Conservation (phyloP, 2,329 filamentous ascomycete species). For the Colletotrichum shisoi region DNA sequence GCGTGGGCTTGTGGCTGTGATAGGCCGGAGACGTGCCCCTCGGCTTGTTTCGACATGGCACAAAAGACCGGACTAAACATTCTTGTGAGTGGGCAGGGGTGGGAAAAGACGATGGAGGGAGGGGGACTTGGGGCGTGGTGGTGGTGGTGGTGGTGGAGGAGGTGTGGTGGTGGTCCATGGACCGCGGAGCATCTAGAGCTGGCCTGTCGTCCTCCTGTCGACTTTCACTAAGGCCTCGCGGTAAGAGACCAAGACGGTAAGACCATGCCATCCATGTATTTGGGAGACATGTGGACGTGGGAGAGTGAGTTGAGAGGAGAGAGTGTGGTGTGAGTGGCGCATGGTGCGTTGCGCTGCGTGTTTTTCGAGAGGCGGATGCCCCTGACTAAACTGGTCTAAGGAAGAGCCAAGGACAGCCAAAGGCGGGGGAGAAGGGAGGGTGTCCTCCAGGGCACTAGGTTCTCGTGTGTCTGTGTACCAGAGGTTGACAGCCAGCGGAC, state of each 20-base stretch:
- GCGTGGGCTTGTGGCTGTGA: constrained; percentile 42
- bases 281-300: constrained; percentile 3
- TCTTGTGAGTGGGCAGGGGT: constrained; percentile 44
- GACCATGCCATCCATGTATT: constrained; percentile 23
- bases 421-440: constrained; percentile 31
- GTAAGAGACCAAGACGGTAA: constrained; percentile 22
- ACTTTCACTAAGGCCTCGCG: constrained; percentile 16
- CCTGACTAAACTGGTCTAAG: constrained; percentile 38
- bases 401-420: constrained; percentile 35
- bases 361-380: constrained; percentile 30
- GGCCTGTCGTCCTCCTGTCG: constrained; percentile 18
- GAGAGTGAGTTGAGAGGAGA: background rate
- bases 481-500: constrained; percentile 19
- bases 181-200: constrained; percentile 21
- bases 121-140: background rate
- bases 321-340: constrained; percentile 5
- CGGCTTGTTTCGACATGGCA: constrained; percentile 40
- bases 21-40: constrained; percentile 43
- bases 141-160: no score
- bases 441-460: background rate
- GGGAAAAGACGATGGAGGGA: constrained; percentile 25
- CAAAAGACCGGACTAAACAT: constrained; percentile 40
- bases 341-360: constrained; percentile 29
- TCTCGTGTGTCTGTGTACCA: constrained; percentile 22
- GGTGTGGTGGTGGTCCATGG: background rate